Evolutionary conservation across 306 rosid genomes (phyloP), one percentile per base, ranked within the genome.

Genomic region (Coriaria nepalensis): DNA sequence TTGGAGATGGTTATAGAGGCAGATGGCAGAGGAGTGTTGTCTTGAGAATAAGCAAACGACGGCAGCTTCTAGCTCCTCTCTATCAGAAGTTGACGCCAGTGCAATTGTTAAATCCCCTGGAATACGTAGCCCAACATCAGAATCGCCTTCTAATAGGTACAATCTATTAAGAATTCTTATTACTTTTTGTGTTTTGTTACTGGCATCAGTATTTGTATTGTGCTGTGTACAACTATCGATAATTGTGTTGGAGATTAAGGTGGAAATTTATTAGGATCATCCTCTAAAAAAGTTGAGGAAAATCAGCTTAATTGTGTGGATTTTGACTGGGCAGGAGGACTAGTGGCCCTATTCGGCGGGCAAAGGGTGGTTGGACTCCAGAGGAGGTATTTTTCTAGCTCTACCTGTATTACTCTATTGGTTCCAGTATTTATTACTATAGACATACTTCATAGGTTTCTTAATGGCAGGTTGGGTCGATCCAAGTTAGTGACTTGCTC

Each of bases 331-430:
- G 53, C 78, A 90, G 98, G 77, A 82, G 96, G 68, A 74, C 81
- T 20, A 82, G 87, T 10, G 96, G 98, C 55, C 98, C 98, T 42
- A 82, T 90, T 59, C 87, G 98, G 59, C 83, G 98, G 11, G 98
- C 98, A 2, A 90, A 85, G 75, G 98, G 96, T 36, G 98, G 98
- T 57, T 90, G 98, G 98, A 90, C 98, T 33, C 92, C 83, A 0
- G 66, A 85, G 64, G 98, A 90, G 93, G 98, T 90, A 57, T 20
- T n/a, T n/a, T n/a, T 20, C 29, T 20, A 20, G 29, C 29, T 20
- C 1, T 20, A 20, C 29, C 29, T 20, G 29, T 20, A 20, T 20
- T 20, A 20, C 3, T 20, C 3, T 20, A 1, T 20, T 20, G 29
- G 29, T 20, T 20, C 29, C 29, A 20, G 29, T 20, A 20, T 20